Percentiles rank a stretch among this genome's conserved stretches.
phyloP scores from a whole-genome alignment of 768 basidiomycete species.

The Amanita pallidorosea region DNA sequence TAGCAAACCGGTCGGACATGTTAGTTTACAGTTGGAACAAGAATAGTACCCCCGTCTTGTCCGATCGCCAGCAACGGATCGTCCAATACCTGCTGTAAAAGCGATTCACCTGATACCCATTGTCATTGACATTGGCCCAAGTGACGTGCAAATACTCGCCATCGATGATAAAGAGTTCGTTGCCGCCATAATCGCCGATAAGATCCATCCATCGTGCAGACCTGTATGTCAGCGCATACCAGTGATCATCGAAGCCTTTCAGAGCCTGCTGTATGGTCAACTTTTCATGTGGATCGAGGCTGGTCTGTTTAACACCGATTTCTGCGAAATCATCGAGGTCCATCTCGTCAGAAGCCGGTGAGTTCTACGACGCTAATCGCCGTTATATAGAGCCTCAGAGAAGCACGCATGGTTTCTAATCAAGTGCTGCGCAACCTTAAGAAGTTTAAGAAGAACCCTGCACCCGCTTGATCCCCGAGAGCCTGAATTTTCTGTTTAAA shows the following conservation, averaged over 20 bases:
- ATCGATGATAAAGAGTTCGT: constrained; percentile 55
- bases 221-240: constrained; percentile 10
- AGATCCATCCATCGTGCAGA: constrained; percentile 46
- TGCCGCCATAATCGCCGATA: constrained; percentile 60
- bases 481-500: too few species aligned
- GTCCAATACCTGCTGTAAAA: constrained; percentile 47
- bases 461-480: not conserved
- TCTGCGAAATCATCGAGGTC: constrained; percentile 4
- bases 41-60: constrained; percentile 26
- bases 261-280: not conserved
- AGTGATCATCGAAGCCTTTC: constrained; percentile 3
- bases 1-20: constrained; percentile 11
- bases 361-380: not conserved
- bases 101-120: constrained; percentile 42
- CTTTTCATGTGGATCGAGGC: not conserved
- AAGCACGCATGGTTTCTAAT: too few species aligned
- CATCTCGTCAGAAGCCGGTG: not conserved
- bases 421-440: not conserved
- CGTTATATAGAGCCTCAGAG: not conserved
- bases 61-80: constrained; percentile 53
- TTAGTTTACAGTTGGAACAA: not conserved
- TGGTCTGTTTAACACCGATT: not conserved
- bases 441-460: not conserved
- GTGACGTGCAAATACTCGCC: constrained; percentile 22
- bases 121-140: not conserved